phyloP scores from a whole-genome alignment of 352 stramenopile genomes.

The Phytophthora melonis region DNA sequence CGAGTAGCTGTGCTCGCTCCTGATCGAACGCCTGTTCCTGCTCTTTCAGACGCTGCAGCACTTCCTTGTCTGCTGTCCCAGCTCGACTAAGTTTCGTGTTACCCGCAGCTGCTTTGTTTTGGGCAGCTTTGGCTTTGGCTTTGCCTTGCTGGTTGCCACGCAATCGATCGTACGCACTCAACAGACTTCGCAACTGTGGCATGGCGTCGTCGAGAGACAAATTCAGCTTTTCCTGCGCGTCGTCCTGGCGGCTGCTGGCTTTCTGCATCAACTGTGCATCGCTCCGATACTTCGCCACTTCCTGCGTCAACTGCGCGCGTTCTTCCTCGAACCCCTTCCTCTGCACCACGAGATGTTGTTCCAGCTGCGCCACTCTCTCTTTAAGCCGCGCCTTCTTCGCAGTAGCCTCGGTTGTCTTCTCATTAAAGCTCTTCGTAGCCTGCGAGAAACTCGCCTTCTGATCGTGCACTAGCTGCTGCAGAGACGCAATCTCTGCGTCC shows the following conservation, averaged over 20 bases:
- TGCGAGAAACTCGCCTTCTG: constrained; percentile 10
- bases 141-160: constrained; percentile 8
- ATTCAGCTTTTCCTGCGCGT: constrained; percentile 5
- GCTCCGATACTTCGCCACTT: not conserved
- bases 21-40: constrained; percentile 13
- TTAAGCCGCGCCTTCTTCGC: constrained; percentile 9
- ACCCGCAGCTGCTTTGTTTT: not conserved
- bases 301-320: not conserved
- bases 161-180: constrained; percentile 25
- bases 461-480: constrained; percentile 1
- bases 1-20: constrained; percentile 8
- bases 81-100: not conserved
- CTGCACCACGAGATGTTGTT: constrained; percentile 13
- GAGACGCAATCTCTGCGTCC: constrained; percentile 2
- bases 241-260: not conserved
- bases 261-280: not conserved
- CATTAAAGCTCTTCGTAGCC: constrained; percentile 1
- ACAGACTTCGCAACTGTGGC: constrained; percentile 17
- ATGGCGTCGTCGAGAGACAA: constrained; percentile 14
- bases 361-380: constrained; percentile 14
- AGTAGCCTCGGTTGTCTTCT: constrained; percentile 9
- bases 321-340: constrained; percentile 22
- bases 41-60: constrained; percentile 12
- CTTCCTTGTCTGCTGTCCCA: not conserved
- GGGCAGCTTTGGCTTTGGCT: not conserved